A percentile compares a stretch with the other conserved stretches of the same genome.
Conservation (phyloP, 179 eudicot genomes). For the Silene coronaria region DNA sequence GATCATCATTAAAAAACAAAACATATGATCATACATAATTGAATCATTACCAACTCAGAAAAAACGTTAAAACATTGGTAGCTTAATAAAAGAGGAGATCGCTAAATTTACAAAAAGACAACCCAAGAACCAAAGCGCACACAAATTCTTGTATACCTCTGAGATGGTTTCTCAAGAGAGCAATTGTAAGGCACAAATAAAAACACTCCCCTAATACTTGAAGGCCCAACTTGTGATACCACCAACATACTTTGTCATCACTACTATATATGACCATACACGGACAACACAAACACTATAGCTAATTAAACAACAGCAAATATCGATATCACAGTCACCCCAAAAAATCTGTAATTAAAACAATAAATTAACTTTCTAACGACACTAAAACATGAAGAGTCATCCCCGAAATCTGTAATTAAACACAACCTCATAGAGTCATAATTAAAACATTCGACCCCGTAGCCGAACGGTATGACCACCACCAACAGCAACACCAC, state of each 20-base stretch:
- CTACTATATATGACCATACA: neutral
- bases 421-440: neutral
- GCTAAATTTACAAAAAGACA: neutral
- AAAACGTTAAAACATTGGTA: neutral
- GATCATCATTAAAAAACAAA: neutral
- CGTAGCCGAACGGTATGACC: neutral
- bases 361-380: neutral
- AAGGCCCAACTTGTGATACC: neutral
- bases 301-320: too few species aligned
- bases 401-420: too few species aligned
- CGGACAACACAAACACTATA: neutral
- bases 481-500: neutral
- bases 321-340: too few species aligned
- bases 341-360: too few species aligned
- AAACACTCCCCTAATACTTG: neutral
- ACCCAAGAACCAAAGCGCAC: neutral
- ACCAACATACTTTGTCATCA: neutral
- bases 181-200: too few species aligned
- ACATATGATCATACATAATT: neutral
- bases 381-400: neutral
- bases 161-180: too few species aligned
- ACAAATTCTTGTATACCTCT: neutral
- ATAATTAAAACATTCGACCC: neutral
- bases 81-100: neutral
- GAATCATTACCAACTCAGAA: neutral